Base-by-base conservation (phyloP, 352 stramenopile species). In the Blastocystis sp. region DNA sequence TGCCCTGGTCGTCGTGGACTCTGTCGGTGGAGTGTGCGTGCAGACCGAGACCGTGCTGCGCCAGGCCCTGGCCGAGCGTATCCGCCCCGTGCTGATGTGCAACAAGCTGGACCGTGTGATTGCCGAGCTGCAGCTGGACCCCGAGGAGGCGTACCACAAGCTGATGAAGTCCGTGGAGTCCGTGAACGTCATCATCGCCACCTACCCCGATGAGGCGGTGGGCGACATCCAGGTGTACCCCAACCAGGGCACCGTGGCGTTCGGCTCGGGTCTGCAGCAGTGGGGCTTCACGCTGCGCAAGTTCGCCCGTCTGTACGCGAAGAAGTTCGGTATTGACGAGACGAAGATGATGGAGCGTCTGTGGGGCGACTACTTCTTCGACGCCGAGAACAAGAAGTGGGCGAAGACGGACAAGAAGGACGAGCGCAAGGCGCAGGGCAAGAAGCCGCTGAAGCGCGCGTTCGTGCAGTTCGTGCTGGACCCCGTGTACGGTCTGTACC, bases 101-200 rank as follows among this genome's bases (percentile, higher is more conserved):
- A 99, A 99, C 95, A 99, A 99, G 93, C 95, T 99, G 38, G 97
- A 99, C 92, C 96, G 96, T 89, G 95, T 95, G 65, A 92, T 99
- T 74, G 92, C 99, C 4, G 96, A 99, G 93, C 92, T 99, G 56
- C 95, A 99, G 90, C 93, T 99, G 61, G 94, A 96, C 89, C 95
- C 96, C 28, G 96, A 99, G 91, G 97, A 99, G 90, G 96, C 97
- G 88, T 99, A 99, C 94, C 95, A 98, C 92, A 96, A 95, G 86
- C 98, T 99, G 90, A 94, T 94, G 81, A 94, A 95, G 91, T 92
- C 96, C 77, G 98, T 99, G 90, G 96, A 99, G 92, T 97, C 93
- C 88, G 96, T 99, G 34, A 99, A 99, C 92, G 96, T 99, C 21
- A 97, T 99, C 91, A 98, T 99, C 89, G 93, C 96, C 84, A 98